phyloP scores from a whole-genome alignment of 345 rosid genomes.

The Populus nigra region DNA sequence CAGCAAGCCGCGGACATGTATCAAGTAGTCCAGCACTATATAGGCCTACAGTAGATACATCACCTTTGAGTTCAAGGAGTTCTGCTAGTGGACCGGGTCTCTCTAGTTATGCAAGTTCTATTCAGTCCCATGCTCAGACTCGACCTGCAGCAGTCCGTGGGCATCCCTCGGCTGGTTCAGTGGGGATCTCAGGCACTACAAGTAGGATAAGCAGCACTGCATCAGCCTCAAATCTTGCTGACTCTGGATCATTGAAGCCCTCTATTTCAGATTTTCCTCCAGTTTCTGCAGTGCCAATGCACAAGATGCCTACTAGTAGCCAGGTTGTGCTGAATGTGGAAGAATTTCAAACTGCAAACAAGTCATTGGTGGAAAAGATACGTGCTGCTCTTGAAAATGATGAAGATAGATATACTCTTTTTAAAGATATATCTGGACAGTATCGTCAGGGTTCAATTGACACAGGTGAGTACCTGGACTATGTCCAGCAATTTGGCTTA shows the following conservation, averaged over 20 bases:
- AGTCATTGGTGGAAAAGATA: slow-evolving; percentile 75
- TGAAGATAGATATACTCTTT: slow-evolving; percentile 61
- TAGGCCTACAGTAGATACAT: slow-evolving; percentile 23
- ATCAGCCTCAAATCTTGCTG: slow-evolving; percentile 69
- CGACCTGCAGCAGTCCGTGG: slow-evolving; percentile 25
- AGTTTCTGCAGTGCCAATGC: slow-evolving; percentile 51
- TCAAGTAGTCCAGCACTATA: slow-evolving; percentile 33
- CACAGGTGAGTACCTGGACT: slow-evolving; percentile 57
- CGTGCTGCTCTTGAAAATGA: slow-evolving; percentile 63
- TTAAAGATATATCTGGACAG: slow-evolving; percentile 68
- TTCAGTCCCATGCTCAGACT: slow-evolving; percentile 35
- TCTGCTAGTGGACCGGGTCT: slow-evolving; percentile 27
- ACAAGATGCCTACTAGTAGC: slow-evolving; percentile 32
- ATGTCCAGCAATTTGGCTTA: slow-evolving; percentile 61
- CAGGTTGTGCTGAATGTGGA: slow-evolving; percentile 34
- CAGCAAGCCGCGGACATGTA: slow-evolving; percentile 35
- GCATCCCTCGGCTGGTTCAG: slow-evolving; percentile 26
- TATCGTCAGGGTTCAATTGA: slow-evolving; percentile 79
- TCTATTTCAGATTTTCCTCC: slow-evolving; percentile 71
- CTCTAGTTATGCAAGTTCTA: slow-evolving; percentile 42
- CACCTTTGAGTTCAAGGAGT: slow-evolving; percentile 22
- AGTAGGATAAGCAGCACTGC: slow-evolving; percentile 57
- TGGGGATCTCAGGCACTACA: slow-evolving; percentile 34
- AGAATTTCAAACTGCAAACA: slow-evolving; percentile 76
- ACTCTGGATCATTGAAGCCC: slow-evolving; percentile 31